phyloP scores from a whole-genome alignment of 2,329 filamentous ascomycete species.

The Verticillium longisporum region DNA sequence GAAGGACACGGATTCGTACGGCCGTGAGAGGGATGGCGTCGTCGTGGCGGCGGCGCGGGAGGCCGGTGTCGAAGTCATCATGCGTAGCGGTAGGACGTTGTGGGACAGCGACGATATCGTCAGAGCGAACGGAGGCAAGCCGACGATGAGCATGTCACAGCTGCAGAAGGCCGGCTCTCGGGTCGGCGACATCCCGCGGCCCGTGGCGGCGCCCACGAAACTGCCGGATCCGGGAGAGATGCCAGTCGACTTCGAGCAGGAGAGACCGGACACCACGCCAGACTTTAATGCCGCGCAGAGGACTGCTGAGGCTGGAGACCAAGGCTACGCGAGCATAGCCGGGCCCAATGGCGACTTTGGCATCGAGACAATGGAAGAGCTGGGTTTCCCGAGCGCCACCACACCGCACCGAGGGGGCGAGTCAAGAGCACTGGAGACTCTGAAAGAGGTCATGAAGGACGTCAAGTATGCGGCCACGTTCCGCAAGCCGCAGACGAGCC shows the following conservation, averaged over 20 bases:
- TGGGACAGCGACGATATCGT: conserved; percentile 70
- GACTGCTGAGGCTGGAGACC: conserved; percentile 35
- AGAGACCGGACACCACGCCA: conserved; percentile 38
- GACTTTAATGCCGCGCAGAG: conserved; percentile 57
- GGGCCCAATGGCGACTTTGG: conserved; percentile 64
- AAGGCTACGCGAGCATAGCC: conserved; percentile 52
- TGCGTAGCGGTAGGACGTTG: conserved; percentile 58
- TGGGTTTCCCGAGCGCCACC: conserved; percentile 59
- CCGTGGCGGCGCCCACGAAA: conserved; percentile 50
- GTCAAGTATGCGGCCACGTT: conserved; percentile 66
- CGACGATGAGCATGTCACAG: conserved; percentile 68
- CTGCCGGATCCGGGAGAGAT: conserved; percentile 62
- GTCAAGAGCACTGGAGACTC: conserved; percentile 48
- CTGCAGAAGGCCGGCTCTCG: conserved; percentile 57
- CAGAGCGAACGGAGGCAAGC: conserved; percentile 56
- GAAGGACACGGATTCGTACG: conserved; percentile 72
- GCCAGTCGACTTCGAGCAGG: conserved; percentile 50
- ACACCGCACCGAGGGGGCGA: conserved; percentile 68
- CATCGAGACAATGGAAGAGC: conserved; percentile 63
- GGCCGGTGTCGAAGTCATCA: conserved; percentile 63
- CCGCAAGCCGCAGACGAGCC: conserved; percentile 68
- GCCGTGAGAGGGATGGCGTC: conserved; percentile 52
- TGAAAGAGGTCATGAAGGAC: conserved; percentile 54
- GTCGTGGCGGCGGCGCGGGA: conserved; percentile 53
- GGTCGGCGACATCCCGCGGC: conserved; percentile 53